phyloP scores from a whole-genome alignment of 768 basidiomycete species.

The Zangia roseola region DNA sequence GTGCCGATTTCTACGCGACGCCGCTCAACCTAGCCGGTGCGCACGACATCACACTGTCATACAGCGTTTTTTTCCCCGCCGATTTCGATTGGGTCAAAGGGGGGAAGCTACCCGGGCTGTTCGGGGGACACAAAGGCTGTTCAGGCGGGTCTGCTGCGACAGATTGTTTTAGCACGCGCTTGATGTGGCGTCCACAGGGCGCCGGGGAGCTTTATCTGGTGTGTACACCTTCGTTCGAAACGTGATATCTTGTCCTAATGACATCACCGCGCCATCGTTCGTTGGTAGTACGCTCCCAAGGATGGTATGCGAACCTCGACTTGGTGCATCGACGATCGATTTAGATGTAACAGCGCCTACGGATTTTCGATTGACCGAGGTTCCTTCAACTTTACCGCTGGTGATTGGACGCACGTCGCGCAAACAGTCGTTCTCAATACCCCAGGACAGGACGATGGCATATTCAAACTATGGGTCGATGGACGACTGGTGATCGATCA shows the following conservation, averaged over 20 bases:
- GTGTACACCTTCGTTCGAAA: conserved; percentile 24
- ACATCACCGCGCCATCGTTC: no score
- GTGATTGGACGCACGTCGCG: conserved; percentile 68
- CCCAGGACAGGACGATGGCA: conserved; percentile 67
- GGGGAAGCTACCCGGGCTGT: conserved; percentile 84
- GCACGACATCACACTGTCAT: conserved; percentile 54
- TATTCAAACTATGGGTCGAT: conserved; percentile 63
- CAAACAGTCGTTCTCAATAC: conserved; percentile 75
- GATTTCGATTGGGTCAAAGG: conserved; percentile 78
- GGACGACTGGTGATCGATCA: conserved; percentile 52
- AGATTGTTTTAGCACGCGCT: conserved; percentile 77
- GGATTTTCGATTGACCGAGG: conserved; percentile 78
- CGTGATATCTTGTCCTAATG: background rate
- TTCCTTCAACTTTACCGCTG: conserved; percentile 58
- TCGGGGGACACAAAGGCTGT: conserved; percentile 64
- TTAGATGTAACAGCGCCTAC: conserved; percentile 63
- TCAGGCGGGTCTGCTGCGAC: conserved; percentile 73
- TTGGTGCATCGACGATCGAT: conserved; percentile 57
- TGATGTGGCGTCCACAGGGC: conserved; percentile 79
- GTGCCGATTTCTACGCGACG: conserved; percentile 65
- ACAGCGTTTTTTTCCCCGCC: conserved; percentile 74
- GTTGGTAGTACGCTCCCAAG: conserved; percentile 68
- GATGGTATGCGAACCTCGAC: conserved; percentile 59
- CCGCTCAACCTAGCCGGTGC: conserved; percentile 48
- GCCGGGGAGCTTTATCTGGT: conserved; percentile 77